phyloP scores from a whole-genome alignment of 176 grass and related monocot genomes.

The Stipa capillata region DNA sequence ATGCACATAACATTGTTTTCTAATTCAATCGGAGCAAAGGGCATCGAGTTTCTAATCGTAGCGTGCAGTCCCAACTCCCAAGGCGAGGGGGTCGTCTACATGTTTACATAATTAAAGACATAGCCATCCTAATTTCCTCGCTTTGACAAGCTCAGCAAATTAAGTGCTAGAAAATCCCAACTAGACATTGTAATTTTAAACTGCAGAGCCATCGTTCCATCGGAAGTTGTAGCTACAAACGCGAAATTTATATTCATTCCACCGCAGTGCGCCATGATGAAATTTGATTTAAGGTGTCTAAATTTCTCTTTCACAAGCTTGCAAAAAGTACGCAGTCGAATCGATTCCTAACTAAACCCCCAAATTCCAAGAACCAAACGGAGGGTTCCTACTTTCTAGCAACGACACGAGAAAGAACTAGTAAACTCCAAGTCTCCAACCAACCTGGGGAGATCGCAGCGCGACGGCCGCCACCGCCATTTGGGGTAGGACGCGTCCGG shows the following conservation, averaged over 20 bases:
- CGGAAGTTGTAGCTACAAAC: background rate
- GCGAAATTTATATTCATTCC: background rate
- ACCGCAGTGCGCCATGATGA: too few species aligned
- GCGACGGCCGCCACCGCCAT: conserved; percentile 73
- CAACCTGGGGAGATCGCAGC: conserved; percentile 75
- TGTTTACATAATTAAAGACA: background rate
- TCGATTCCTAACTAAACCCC: background rate
- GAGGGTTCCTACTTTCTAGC: background rate
- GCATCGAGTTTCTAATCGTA: conserved; percentile 14
- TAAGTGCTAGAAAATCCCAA: background rate
- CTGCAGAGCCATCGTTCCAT: background rate
- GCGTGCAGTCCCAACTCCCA: background rate
- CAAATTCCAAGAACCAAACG: background rate
- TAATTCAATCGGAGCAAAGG: background rate
- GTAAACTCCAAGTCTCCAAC: background rate
- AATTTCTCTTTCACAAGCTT: too few species aligned
- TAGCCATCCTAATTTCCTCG: background rate
- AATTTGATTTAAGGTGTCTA: too few species aligned
- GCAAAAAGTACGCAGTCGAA: background rate
- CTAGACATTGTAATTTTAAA: background rate
- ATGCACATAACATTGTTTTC: background rate
- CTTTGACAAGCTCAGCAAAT: background rate
- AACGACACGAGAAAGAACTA: background rate
- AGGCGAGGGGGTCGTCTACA: background rate
- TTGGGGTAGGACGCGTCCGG: conserved; percentile 55